Base-by-base conservation (phyloP, 345 rosid genomes). In the Arabis hirsuta region DNA sequence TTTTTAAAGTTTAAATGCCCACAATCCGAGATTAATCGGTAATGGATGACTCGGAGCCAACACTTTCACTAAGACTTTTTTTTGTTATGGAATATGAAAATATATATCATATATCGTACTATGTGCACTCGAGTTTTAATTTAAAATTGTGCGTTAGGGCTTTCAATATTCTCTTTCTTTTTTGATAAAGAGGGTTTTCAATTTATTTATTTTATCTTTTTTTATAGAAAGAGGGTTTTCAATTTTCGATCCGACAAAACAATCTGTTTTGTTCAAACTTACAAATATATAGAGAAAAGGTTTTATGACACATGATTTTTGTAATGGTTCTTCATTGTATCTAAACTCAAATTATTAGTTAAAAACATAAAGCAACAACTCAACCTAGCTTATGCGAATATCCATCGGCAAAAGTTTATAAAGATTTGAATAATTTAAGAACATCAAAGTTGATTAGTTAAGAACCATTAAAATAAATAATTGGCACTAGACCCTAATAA, bases 11-110 rank as follows among this genome's bases (percentile, higher is more conserved):
- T 67, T 44, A 32, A 56, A 34, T 34, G 9, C 38, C 29, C 27
- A 58, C 14, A 70, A 14, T 9, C 14, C 67, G 10, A 50, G n/a
- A 39, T 12, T 60, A 36, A 57, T 47, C 7, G 20, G 44, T 46
- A 31, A 47, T 22, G 39, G 50, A 14, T 69, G 66, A 58, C 57
- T 70, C 48, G 51, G 66, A 70, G 50, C 51, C 66, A 58, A 58
- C 66, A 50, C 51, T 48, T 47, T 60, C 67, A 59, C 27, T 24
- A 69, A 14, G 50, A 58, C 50, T 34, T 43, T 20, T 36, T 22
- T 48, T 41, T 36, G 10, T 56, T 43, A 11, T 45, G 14, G 38
- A 6, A 6, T 34, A 34, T 22, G n/a, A n/a, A n/a, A n/a, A n/a
- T n/a, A n/a, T 27, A 13, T n/a, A 62, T 14, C 27, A 62, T 11